Evolutionary conservation across 495 filamentous ascomycete species (phyloP).

Genomic region (Paragyromitra xinjiangensis): DNA sequence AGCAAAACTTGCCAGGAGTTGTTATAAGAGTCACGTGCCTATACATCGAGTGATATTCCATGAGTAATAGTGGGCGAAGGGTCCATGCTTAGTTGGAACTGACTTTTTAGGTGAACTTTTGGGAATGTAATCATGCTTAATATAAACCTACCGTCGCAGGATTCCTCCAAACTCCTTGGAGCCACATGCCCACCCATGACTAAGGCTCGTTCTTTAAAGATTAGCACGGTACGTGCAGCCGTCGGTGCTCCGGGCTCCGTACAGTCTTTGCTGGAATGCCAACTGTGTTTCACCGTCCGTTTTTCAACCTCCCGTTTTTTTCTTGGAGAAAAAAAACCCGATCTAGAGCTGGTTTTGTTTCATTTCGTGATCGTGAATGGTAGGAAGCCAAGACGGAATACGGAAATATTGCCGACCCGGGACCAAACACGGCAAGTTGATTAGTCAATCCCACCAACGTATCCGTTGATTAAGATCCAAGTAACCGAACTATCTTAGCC

Average conservation of each 20-base stretch:
- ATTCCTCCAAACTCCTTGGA: too few relatives aligned
- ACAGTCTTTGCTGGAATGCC: not conserved
- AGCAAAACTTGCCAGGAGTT: not conserved
- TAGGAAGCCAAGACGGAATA: slow-evolving; percentile 9
- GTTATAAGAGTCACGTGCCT: not conserved
- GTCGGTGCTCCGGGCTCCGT: slow-evolving; percentile 1
- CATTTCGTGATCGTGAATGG: slow-evolving; percentile 9
- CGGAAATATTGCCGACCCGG: slow-evolving; percentile 30
- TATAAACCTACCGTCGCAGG: too few relatives aligned
- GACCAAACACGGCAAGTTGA: slow-evolving; percentile 28
- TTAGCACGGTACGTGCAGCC: not conserved
- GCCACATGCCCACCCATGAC: not conserved
- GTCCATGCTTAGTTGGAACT: not conserved
- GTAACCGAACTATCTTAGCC: not conserved
- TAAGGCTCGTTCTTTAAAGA: too few relatives aligned
- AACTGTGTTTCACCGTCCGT: slow-evolving; percentile 5
- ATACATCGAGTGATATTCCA: slow-evolving; percentile 18
- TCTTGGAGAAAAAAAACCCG: not conserved
- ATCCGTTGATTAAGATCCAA: not conserved
- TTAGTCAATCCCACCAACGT: slow-evolving; percentile 19
- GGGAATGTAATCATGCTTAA: too few relatives aligned
- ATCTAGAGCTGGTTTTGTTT: slow-evolving; percentile 23
- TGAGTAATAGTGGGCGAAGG: not conserved
- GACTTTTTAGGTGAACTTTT: too few relatives aligned
- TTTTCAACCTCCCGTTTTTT: slow-evolving; percentile 12